Conservation (phyloP, 306 rosid genomes). For the Rosa rugosa region DNA sequence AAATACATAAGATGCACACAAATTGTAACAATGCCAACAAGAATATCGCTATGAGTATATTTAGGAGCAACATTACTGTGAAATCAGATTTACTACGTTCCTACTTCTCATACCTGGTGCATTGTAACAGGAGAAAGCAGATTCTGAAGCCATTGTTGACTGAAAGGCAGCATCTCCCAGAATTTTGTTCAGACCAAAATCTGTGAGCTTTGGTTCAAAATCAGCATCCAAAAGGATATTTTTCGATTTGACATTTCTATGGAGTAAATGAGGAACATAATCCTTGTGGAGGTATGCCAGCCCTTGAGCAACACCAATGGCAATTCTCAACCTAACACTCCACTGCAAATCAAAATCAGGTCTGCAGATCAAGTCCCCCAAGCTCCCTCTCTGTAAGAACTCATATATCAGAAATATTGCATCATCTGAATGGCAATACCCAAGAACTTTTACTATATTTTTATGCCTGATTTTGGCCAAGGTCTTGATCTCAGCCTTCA, state of each 20-base stretch:
- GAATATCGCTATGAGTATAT: not conserved
- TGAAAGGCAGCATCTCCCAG: constrained; percentile 84
- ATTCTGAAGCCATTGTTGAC: constrained; percentile 69
- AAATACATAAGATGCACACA: not conserved
- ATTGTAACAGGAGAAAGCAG: constrained; percentile 73
- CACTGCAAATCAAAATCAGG: constrained; percentile 59
- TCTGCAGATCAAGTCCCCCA: constrained; percentile 68
- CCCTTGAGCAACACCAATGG: constrained; percentile 88
- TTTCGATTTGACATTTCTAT: constrained; percentile 80
- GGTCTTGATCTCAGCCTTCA: constrained; percentile 84
- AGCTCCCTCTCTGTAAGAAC: constrained; percentile 72
- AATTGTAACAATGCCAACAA: not conserved
- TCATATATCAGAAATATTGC: constrained; percentile 78
- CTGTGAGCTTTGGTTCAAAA: constrained; percentile 83
- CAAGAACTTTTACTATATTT: constrained; percentile 75
- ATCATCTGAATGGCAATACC: constrained; percentile 86
- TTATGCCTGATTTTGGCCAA: constrained; percentile 93
- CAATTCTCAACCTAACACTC: constrained; percentile 71
- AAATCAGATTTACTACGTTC: not conserved
- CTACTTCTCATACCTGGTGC: constrained; percentile 70
- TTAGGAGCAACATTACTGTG: not conserved
- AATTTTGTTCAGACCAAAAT: constrained; percentile 77
- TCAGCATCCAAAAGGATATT: constrained; percentile 78
- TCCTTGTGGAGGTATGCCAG: constrained; percentile 90
- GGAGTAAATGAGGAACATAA: constrained; percentile 84